phyloP scores from a whole-genome alignment of 1,284 basidiomycete species.

The Tremellales sp. region DNA sequence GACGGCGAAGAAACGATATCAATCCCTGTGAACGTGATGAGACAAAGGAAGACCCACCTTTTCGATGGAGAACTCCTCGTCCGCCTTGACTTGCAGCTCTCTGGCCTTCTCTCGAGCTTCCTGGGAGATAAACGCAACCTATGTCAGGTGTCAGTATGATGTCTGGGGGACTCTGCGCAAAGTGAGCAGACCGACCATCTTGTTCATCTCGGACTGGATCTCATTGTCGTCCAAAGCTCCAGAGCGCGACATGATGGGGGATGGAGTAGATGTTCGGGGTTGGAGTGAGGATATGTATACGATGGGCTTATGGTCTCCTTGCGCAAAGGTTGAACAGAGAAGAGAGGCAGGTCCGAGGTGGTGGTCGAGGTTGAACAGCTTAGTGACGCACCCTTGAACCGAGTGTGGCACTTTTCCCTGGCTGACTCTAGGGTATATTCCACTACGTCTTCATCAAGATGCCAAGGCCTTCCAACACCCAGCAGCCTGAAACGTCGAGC shows the following conservation, averaged over 20 bases:
- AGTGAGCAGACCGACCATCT: constrained; percentile 70
- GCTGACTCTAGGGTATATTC: no score
- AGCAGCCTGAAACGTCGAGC: no score
- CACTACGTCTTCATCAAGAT: no score
- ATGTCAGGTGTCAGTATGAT: background rate
- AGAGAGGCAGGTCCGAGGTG: no score
- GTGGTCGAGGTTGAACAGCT: no score
- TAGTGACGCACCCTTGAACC: no score
- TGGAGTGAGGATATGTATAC: no score
- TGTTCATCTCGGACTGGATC: constrained; percentile 95
- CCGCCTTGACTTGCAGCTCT: constrained; percentile 94
- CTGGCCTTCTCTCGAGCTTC: constrained; percentile 93
- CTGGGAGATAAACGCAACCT: constrained; percentile 96
- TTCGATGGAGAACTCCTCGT: constrained; percentile 96
- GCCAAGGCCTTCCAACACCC: no score
- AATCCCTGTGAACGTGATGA: background rate
- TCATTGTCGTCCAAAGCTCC: constrained; percentile 89
- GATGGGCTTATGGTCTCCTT: no score
- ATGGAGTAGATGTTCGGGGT: background rate
- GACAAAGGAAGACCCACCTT: constrained; percentile 58
- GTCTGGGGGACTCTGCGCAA: constrained; percentile 13
- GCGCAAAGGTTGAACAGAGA: no score
- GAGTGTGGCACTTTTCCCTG: no score
- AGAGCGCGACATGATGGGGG: constrained; percentile 45
- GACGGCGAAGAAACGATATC: background rate